Conservation (phyloP, 352 stramenopile species). For the Phytophthora foliorum region DNA sequence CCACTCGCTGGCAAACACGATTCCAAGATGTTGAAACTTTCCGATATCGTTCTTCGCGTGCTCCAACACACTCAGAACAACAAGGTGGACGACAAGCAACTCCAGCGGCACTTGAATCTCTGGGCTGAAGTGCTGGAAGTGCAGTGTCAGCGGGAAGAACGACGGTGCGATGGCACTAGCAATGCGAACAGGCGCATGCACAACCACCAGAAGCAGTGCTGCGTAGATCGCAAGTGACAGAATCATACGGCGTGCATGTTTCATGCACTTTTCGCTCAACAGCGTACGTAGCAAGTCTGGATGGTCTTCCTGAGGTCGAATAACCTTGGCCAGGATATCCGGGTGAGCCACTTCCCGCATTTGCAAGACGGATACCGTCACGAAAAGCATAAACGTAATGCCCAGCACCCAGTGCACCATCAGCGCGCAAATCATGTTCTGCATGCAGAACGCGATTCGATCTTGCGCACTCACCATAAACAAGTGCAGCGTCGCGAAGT, state of each 20-base stretch:
- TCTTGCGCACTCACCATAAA: slow-evolving; percentile 87
- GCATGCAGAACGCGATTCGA: slow-evolving; percentile 84
- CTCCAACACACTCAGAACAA: slow-evolving; percentile 95
- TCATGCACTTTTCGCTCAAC: slow-evolving; percentile 93
- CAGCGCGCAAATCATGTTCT: slow-evolving; percentile 92
- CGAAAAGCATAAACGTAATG: slow-evolving; percentile 98
- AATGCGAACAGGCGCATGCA: slow-evolving; percentile 88
- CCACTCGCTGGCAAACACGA: slow-evolving; percentile 64
- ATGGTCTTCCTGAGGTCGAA: slow-evolving; percentile 96
- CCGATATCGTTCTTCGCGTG: slow-evolving; percentile 90
- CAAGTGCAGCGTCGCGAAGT: slow-evolving; percentile 92
- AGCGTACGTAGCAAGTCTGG: slow-evolving; percentile 96
- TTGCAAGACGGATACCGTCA: slow-evolving; percentile 96
- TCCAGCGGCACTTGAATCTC: slow-evolving; percentile 97
- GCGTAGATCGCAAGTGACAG: slow-evolving; percentile 94
- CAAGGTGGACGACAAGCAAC: slow-evolving; percentile 95
- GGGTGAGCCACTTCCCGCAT: slow-evolving; percentile 96
- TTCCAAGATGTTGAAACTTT: slow-evolving; percentile 72
- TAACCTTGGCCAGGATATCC: slow-evolving; percentile 89
- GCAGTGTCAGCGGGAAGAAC: slow-evolving; percentile 81
- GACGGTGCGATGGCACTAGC: slow-evolving; percentile 57
- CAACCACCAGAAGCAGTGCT: slow-evolving; percentile 85
- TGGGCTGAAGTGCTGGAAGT: slow-evolving; percentile 94
- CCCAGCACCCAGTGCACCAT: slow-evolving; percentile 98
- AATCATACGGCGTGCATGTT: slow-evolving; percentile 95